These are phyloP conservation scores for Entophlyctis luteolus DNA, from an alignment of 192 early-diverging fungal genomes.

Conservation along the genomic window DNA sequence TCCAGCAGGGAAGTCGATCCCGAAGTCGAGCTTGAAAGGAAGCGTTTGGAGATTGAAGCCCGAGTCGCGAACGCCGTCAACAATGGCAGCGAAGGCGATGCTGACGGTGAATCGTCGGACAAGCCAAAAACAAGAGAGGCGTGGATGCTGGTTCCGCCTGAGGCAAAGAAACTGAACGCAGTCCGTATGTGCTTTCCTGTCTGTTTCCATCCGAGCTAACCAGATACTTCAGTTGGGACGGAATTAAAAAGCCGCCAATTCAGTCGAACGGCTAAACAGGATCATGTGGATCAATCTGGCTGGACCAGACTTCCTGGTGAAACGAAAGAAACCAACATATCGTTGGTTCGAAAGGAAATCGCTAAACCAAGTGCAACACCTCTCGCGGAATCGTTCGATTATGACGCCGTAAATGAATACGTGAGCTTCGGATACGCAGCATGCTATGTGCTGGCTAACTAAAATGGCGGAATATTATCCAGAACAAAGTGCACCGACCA, in stretches of 20 bases:
- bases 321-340: not conserved
- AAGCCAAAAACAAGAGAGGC: not conserved
- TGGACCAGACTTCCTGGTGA: slow-evolving; percentile 27
- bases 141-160: slow-evolving; percentile 34
- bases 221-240: slow-evolving; percentile 11
- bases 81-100: not conserved
- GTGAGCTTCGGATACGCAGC: too few species aligned
- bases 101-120: not conserved
- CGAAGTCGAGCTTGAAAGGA: slow-evolving; percentile 2
- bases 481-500: slow-evolving; percentile 21
- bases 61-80: not conserved
- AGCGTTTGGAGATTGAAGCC: slow-evolving; percentile 11
- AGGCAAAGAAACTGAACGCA: slow-evolving; percentile 14
- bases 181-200: slow-evolving; percentile 7
- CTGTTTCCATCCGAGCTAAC: not conserved
- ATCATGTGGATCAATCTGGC: slow-evolving; percentile 19
- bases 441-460: too few species aligned
- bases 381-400: too few species aligned
- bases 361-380: too few species aligned
- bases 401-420: not conserved
- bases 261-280: slow-evolving; percentile 1
- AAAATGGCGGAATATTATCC: too few species aligned
- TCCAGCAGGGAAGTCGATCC: slow-evolving; percentile 1
- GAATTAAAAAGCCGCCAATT: slow-evolving; percentile 31
- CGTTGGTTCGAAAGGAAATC: not conserved